phyloP scores from a whole-genome alignment of 768 basidiomycete species.

The Crepidotus variabilis region DNA sequence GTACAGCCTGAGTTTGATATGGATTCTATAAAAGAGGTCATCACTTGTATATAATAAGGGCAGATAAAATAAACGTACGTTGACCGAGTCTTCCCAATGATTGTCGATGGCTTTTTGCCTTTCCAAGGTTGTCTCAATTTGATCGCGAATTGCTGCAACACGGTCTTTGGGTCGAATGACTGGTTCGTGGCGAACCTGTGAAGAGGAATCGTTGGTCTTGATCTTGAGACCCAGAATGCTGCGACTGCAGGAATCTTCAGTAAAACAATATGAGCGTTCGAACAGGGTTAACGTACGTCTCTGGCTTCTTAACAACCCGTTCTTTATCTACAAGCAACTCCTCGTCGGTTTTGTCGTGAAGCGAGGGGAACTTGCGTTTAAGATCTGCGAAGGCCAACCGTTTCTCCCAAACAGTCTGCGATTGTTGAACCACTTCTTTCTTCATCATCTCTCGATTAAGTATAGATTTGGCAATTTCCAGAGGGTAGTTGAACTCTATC shows the following conservation, averaged over 20 bases:
- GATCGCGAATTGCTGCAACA: constrained; percentile 49
- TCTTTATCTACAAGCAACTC: constrained; percentile 74
- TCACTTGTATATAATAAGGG: constrained; percentile 1
- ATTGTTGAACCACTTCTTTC: constrained; percentile 55
- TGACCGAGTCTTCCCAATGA: constrained; percentile 84
- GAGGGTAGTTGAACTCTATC: constrained; percentile 64
- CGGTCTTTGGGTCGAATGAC: constrained; percentile 67
- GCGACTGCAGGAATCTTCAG: constrained; percentile 27
- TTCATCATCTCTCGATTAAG: constrained; percentile 75
- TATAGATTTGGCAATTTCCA: constrained; percentile 69
- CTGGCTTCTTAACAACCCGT: constrained; percentile 55
- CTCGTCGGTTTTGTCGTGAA: constrained; percentile 66
- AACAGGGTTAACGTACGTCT: constrained; percentile 23
- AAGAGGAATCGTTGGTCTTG: constrained; percentile 41
- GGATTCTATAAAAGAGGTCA: constrained; percentile 43
- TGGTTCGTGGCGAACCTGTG: constrained; percentile 42
- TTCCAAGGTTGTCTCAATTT: constrained; percentile 58
- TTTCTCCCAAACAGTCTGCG: constrained; percentile 72
- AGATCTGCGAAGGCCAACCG: constrained; percentile 72
- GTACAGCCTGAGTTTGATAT: constrained; percentile 59
- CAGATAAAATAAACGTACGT: constrained; percentile 43
- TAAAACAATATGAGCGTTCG: constrained; percentile 7
- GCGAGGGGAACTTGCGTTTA: constrained; percentile 66
- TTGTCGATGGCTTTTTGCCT: constrained; percentile 71
- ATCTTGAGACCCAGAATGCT: constrained; percentile 51